Base-by-base conservation (phyloP, 2,329 filamentous ascomycete species). In the Diplocarpon mali region DNA sequence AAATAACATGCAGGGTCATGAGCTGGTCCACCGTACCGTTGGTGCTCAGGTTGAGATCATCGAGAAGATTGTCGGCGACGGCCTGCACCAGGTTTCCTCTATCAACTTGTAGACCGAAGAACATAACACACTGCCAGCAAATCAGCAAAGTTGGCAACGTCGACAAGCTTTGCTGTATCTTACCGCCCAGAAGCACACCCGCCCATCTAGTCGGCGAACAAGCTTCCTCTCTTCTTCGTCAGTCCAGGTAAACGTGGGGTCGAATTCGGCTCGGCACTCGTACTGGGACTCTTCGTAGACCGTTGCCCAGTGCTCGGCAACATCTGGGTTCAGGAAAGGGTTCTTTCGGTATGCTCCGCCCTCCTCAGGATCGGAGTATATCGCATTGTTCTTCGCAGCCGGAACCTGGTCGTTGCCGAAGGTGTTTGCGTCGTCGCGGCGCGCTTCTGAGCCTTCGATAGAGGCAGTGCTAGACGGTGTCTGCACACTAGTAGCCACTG, bases 81-180 rank as follows among this genome's bases (percentile, higher is more conserved):
- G 75, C 78, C 55, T 77, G 75, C 3, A 51, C 51, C 7, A 80
- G 65, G 53, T 80, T 81, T 27, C 71, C 71, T 27, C 77, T 66
- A 60, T 80, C 76, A 27, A 79, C 64, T 51, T 80, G 72, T 4
- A 80, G 65, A 2, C 70, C 72, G 48, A 79, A 78, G 58, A 80
- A 80, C 59, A 77, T 78, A 29, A 78, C 49, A 46, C 73, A 78
- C 31, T 41, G 32, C n/a, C 2, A 39, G 3, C 34, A 35, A n/a
- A 12, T 46, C 40, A 17, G 35, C 2, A 29, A 20, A 16, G 13
- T 29, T n/a, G 20, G 20, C 20, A 24, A 4, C 20, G 20, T 4
- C 4, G 20, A 24, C 7, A 24, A 24, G 20, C 20, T 24, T n/a
- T 24, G 20, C 20, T 3, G 20, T 24, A 14, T 5, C 45, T 48